phyloP scores from a whole-genome alignment of 2,329 filamentous ascomycete species.

The Bipolaris bicolor region DNA sequence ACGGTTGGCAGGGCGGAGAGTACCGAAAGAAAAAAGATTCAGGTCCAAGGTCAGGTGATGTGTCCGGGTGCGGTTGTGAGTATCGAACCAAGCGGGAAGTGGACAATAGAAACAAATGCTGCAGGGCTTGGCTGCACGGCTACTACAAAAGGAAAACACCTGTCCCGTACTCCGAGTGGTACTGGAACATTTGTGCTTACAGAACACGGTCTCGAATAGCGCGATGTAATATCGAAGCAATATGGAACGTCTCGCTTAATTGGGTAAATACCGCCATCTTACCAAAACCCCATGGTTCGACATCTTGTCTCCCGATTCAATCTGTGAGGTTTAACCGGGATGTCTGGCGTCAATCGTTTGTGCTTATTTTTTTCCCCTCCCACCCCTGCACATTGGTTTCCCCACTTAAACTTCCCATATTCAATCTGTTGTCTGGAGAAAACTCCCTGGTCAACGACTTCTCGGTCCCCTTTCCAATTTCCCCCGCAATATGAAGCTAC shows the following conservation, averaged over 20 bases:
- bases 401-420: too few species aligned
- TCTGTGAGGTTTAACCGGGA: constrained; percentile 25
- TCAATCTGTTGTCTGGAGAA: constrained; percentile 1
- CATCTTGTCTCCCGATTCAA: constrained; percentile 27
- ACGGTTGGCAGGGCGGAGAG: constrained; percentile 17
- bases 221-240: constrained; percentile 36
- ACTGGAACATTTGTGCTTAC: constrained; percentile 37
- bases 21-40: background rate
- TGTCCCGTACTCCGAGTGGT: constrained; percentile 22
- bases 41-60: constrained; percentile 38
- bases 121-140: constrained; percentile 8
- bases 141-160: background rate
- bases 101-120: constrained; percentile 7
- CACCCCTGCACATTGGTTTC: constrained; percentile 5
- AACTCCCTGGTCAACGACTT: constrained; percentile 13
- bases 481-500: constrained; percentile 29
- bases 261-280: constrained; percentile 43
- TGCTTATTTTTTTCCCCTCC: constrained; percentile 13
- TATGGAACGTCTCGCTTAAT: constrained; percentile 37
- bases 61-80: constrained; percentile 5
- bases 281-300: constrained; percentile 19
- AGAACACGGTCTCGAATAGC: constrained; percentile 44
- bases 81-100: background rate
- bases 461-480: constrained; percentile 16
- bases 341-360: constrained; percentile 15